Percentiles rank a stretch among this genome's conserved stretches.
These are phyloP conservation scores for Backusella sp. DNA, from an alignment of 192 early-diverging fungal genomes.

Conservation along the genomic window DNA sequence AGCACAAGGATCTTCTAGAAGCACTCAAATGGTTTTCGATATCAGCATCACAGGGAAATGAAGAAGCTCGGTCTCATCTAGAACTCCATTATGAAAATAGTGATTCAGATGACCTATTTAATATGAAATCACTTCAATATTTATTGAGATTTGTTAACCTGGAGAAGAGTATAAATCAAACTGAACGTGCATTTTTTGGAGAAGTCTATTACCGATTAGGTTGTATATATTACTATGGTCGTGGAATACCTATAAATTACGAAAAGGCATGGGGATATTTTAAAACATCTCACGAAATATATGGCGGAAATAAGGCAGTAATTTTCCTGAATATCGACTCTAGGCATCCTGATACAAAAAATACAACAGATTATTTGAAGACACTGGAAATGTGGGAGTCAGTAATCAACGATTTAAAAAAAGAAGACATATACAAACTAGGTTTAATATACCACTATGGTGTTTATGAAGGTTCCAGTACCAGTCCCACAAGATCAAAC, in stretches of 20 bases:
- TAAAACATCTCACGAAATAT: too few relatives aligned
- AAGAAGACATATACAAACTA: not conserved
- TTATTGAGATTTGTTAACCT: not conserved
- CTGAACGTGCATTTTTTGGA: not conserved
- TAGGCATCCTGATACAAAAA: too few relatives aligned
- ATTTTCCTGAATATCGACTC: not conserved
- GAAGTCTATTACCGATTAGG: not conserved
- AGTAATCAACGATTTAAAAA: not conserved
- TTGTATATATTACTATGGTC: not conserved
- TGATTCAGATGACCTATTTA: not conserved
- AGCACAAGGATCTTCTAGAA: too few relatives aligned
- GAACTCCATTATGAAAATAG: not conserved
- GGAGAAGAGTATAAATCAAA: not conserved
- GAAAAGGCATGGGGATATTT: not conserved
- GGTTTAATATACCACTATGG: not conserved
- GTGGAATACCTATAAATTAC: not conserved
- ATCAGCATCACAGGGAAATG: not conserved
- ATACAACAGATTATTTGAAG: not conserved
- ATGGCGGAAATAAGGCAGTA: too few relatives aligned
- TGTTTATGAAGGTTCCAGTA: not conserved
- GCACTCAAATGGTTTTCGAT: not conserved
- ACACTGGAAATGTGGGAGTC: not conserved
- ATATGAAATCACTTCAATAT: not conserved
- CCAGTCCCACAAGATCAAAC: too few relatives aligned
- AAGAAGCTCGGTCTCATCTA: not conserved